These are phyloP conservation scores for Phytopythium cucurbitacearum DNA, from an alignment of 352 stramenopile species.

Conservation along the genomic window DNA sequence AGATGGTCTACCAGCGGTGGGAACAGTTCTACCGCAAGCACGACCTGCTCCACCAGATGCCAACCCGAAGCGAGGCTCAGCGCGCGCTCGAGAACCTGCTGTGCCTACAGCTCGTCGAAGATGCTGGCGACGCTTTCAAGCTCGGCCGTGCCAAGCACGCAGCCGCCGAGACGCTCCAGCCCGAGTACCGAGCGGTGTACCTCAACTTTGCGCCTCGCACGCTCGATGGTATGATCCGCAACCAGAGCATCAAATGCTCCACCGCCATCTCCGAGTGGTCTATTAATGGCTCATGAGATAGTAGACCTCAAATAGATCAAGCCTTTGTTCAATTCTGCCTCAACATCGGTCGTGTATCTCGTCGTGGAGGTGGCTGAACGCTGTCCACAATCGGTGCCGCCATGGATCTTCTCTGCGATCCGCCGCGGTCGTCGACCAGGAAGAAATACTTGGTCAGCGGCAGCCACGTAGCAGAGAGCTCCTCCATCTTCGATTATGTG, in stretches of 20 bases:
- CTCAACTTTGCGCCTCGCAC: slow-evolving; percentile 69
- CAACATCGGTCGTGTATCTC: too few species aligned
- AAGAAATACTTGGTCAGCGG: slow-evolving; percentile 27
- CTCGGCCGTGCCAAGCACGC: slow-evolving; percentile 48
- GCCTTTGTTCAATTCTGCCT: too few species aligned
- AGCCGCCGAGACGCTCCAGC: slow-evolving; percentile 42
- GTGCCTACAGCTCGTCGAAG: slow-evolving; percentile 63
- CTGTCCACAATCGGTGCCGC: too few species aligned
- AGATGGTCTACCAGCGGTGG: slow-evolving; percentile 84
- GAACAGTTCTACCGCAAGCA: slow-evolving; percentile 77
- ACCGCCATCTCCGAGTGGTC: slow-evolving; percentile 75
- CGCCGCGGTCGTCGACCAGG: slow-evolving; percentile 1
- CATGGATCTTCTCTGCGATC: neutral
- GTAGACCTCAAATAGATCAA: too few species aligned
- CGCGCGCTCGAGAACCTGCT: slow-evolving; percentile 74
- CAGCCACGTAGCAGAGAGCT: slow-evolving; percentile 17
- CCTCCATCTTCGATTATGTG: slow-evolving; percentile 69
- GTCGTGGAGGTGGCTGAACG: too few species aligned
- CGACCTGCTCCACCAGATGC: slow-evolving; percentile 56
- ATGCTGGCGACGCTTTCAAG: slow-evolving; percentile 68
- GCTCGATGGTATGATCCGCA: slow-evolving; percentile 70
- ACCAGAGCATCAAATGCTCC: slow-evolving; percentile 67
- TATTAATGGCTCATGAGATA: slow-evolving; percentile 29
- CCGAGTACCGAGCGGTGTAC: slow-evolving; percentile 72
- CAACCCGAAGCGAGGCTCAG: slow-evolving; percentile 65